Evolutionary conservation across 2,329 filamentous ascomycete genomes (phyloP), one percentile per base, ranked within the genome.

Genomic region (Nemania abortiva): DNA sequence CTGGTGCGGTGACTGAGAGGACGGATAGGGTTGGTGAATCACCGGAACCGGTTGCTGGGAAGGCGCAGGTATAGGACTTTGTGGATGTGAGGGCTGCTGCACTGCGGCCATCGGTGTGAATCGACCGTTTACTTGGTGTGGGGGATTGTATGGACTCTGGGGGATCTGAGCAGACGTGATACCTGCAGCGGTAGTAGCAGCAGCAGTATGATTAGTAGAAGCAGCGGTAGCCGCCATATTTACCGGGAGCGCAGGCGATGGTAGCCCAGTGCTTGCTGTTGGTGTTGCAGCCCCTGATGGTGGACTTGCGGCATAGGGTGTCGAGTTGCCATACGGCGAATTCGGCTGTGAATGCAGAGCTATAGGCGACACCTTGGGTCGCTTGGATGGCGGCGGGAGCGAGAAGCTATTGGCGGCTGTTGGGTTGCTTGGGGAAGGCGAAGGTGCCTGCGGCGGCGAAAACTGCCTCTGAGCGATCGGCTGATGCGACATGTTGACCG

Each of bases 301-400:
- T 22, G 86, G 86, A 65, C 84, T 86, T 72, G 83, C 63, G 29
- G 47, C 60, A 39, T 71, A 72, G 1, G 63, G 37, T 13, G 64
- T 80, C 7, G 80, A 80, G 73, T 64, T 69, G 11, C 64, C 62
- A 47, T 84, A 87, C 74, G 85, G 81, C 70, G 88, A 84, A 74
- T 82, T 79, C 72, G 84, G 83, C 76, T 89, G 85, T 66, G 91
- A 90, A 73, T 91, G 90, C 31, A 91, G 82, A 39, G 90, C 87
- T 66, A 90, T 90, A 60, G 91, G 90, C 29, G 91, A 93, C 56
- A 92, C 82, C 65, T 89, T 91, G 78, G 87, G 90, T 78, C 92
- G 88, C 83, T 96, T 95, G 68, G 87, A 88, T 18, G 92, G 90
- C 57, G 92, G 92, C 57, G n/a, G n/a, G n/a, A 91, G 87, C 68